These are phyloP conservation scores for Datisca glomerata DNA, from an alignment of 306 rosid genomes.

Conservation along the genomic window DNA sequence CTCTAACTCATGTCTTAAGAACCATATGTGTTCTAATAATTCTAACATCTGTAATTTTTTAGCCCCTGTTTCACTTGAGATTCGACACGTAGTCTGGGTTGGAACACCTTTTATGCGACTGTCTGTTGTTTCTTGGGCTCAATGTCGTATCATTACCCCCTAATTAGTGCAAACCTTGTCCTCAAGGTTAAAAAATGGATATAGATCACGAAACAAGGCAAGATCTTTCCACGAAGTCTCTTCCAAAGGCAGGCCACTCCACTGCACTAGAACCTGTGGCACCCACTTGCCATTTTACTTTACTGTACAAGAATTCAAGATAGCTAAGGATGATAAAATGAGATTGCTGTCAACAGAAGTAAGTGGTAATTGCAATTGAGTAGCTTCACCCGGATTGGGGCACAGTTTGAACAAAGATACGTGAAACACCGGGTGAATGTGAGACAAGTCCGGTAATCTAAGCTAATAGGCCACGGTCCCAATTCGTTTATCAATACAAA, in stretches of 20 bases:
- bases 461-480: not conserved
- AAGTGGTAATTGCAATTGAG: not conserved
- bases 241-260: not conserved
- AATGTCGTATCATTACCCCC: not conserved
- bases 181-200: not conserved
- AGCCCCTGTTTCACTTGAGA: no score
- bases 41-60: no score
- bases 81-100: no score
- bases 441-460: not conserved
- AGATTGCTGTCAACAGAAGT: not conserved
- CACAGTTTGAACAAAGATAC: not conserved
- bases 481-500: not conserved
- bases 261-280: not conserved
- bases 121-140: no score
- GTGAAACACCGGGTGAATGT: not conserved
- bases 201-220: no score
- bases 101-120: no score
- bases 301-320: not conserved
- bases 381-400: not conserved
- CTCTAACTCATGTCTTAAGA: no score
- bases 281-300: not conserved
- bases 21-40: no score
- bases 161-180: not conserved
- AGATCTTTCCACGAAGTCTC: no score
- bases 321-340: not conserved